phyloP scores from a whole-genome alignment of 202 grass and related monocot genomes.

The Setaria italica region DNA sequence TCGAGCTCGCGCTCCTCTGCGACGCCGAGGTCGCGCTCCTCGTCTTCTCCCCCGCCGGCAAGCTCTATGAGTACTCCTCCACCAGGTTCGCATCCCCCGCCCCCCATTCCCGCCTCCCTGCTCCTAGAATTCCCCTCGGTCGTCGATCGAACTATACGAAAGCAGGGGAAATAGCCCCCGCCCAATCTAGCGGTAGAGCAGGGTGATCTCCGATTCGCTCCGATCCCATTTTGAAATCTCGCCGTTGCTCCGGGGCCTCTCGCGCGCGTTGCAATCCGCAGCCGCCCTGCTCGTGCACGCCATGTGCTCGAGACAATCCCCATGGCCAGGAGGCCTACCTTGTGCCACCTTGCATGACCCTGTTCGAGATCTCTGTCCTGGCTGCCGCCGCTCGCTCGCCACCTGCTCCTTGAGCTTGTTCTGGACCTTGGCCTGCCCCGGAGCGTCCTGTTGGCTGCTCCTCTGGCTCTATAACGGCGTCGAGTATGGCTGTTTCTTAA shows the following conservation, averaged over 20 bases:
- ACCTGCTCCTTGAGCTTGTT: constrained; percentile 1
- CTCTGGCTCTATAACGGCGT: neutral
- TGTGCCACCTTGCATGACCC: constrained; percentile 30
- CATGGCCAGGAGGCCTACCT: neutral
- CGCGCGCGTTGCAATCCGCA: neutral
- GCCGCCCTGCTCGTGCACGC: neutral
- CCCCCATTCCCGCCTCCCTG: neutral
- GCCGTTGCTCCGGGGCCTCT: neutral
- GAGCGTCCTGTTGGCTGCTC: neutral
- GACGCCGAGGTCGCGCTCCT: constrained; percentile 82
- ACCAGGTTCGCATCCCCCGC: constrained; percentile 44
- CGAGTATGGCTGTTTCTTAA: neutral
- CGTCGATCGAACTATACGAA: neutral
- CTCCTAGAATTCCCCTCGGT: neutral
- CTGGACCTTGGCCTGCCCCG: neutral
- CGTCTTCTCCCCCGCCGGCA: constrained; percentile 83
- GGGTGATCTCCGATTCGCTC: neutral
- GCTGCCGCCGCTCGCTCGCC: neutral
- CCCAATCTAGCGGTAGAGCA: neutral
- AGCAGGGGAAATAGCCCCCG: constrained; percentile 25
- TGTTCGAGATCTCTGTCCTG: neutral
- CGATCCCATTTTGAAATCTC: constrained; percentile 3
- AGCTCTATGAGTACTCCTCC: constrained; percentile 80
- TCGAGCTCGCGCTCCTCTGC: constrained; percentile 75
- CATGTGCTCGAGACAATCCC: constrained; percentile 46